Conservation (phyloP, 2,329 filamentous ascomycete genomes). For the Penicillium sp. region DNA sequence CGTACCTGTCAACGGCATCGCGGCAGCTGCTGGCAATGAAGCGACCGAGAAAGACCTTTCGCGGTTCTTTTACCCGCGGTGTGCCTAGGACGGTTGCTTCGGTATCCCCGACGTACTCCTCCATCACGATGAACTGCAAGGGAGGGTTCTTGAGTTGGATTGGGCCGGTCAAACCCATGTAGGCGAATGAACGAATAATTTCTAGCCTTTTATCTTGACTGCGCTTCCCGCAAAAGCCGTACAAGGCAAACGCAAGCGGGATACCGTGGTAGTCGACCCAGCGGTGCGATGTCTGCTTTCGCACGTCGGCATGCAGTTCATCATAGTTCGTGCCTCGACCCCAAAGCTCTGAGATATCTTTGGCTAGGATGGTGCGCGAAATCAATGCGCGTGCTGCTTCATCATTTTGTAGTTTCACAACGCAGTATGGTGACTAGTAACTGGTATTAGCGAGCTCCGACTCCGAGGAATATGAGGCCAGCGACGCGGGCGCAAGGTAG, state of each 20-base stretch:
- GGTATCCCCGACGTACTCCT: constrained; percentile 66
- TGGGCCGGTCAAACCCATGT: constrained; percentile 72
- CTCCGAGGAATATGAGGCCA: background rate
- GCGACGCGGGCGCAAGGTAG: background rate
- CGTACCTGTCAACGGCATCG: constrained; percentile 68
- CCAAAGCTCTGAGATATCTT: constrained; percentile 88
- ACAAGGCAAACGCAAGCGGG: constrained; percentile 81
- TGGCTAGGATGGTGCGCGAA: constrained; percentile 73
- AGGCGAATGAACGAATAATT: constrained; percentile 79
- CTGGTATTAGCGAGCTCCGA: constrained; percentile 1
- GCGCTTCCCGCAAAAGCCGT: constrained; percentile 76
- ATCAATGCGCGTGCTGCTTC: constrained; percentile 66
- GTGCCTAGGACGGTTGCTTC: constrained; percentile 36
- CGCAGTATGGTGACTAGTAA: constrained; percentile 78
- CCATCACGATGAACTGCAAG: constrained; percentile 74
- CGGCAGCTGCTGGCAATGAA: constrained; percentile 66
- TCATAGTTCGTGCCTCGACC: constrained; percentile 67
- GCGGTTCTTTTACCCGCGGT: constrained; percentile 50
- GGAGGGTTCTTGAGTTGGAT: constrained; percentile 75
- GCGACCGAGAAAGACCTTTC: constrained; percentile 69
- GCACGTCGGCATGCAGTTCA: constrained; percentile 66
- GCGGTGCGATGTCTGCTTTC: constrained; percentile 55
- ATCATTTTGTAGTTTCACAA: constrained; percentile 67
- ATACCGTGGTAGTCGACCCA: constrained; percentile 65
- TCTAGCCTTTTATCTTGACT: constrained; percentile 61